Percentiles rank a stretch among this genome's conserved stretches.
Evolutionary conservation across 495 filamentous ascomycete genomes (phyloP).

Genomic region (Echria macrotheca): DNA sequence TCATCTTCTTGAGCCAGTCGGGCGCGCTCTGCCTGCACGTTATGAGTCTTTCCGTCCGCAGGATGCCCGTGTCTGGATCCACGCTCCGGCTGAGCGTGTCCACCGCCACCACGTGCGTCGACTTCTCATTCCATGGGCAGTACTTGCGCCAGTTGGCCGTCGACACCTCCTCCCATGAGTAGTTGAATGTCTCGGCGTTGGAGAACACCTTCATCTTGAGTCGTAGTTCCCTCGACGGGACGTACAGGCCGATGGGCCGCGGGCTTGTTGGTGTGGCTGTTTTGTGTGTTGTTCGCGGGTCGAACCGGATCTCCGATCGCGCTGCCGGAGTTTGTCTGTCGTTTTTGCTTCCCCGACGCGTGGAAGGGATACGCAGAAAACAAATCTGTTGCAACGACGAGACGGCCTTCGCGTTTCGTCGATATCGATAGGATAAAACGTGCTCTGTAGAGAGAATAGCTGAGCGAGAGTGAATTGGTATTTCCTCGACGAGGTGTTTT

Average conservation of each 20-base stretch:
- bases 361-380: neutral
- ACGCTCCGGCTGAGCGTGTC: slow-evolving; percentile 82
- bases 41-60: slow-evolving; percentile 94
- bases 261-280: neutral
- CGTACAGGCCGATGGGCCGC: neutral
- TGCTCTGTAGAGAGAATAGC: neutral
- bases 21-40: slow-evolving; percentile 88
- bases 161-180: slow-evolving; percentile 98
- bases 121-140: slow-evolving; percentile 96
- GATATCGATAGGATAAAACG: slow-evolving; percentile 1
- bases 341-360: neutral
- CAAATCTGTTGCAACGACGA: too few relatives aligned
- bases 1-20: slow-evolving; percentile 73
- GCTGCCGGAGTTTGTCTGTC: slow-evolving; percentile 4
- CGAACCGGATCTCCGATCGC: slow-evolving; percentile 20
- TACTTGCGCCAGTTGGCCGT: slow-evolving; percentile 99
- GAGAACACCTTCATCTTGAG: slow-evolving; percentile 91
- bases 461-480: slow-evolving; percentile 1
- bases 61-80: slow-evolving; percentile 76
- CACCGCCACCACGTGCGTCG: slow-evolving; percentile 87
- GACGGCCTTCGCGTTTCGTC: slow-evolving; percentile 25
- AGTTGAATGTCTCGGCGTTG: slow-evolving; percentile 81
- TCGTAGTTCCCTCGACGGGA: neutral
- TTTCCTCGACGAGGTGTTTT: slow-evolving; percentile 4
- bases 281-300: too few relatives aligned